Evolutionary conservation across 1,284 basidiomycete genomes (phyloP), one percentile per base, ranked within the genome.

Genomic region (Porodaedalea pini): DNA sequence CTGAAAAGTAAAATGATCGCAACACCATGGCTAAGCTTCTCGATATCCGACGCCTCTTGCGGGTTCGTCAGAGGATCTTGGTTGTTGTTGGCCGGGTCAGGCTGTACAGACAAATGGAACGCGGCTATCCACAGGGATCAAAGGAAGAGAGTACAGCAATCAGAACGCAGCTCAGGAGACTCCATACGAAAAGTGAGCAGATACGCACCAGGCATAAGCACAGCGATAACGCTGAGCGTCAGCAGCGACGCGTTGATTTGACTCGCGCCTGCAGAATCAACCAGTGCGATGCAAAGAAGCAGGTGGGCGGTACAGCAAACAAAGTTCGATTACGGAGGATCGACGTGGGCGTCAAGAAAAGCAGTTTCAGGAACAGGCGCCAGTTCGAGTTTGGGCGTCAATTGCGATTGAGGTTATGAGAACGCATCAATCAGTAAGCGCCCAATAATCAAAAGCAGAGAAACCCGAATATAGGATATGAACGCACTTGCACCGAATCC

Each of bases 21-120:
- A 10, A 86, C 88, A 4, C 90, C 92, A 64, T 90, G 90, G 64
- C 88, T 92, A 88, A 95, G 94, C 36, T 76, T 77, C 39, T 95
- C 69, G 59, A 96, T 87, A 61, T 86, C 75, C 40, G 59, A 10
- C 52, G 72, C 76, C 60, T 75, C 74, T 61, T 74, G 70, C 6
- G 61, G 11, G 0, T 67, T 66, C 44, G 70, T 66, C 62, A 69
- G 73, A 40, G 66, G 62, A 63, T 40, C 59, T 1, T 61, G 60
- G 10, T 25, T 31, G 23, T 54, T 43, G 17, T 44, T 32, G 2
- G 51, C n/a, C 41, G 59, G 41, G 34, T 36, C 31, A 2, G 51
- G 36, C 40, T 54, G 56, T 13, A 54, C 50, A 40, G 56, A 45
- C 60, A 88, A 86, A 66, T 89, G 85, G 67, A 86, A 90, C 0